Percentiles rank a stretch among this genome's conserved stretches.
These are phyloP conservation scores for Globisporangium barbulae DNA, from an alignment of 352 stramenopile genomes.

Conservation along the genomic window DNA sequence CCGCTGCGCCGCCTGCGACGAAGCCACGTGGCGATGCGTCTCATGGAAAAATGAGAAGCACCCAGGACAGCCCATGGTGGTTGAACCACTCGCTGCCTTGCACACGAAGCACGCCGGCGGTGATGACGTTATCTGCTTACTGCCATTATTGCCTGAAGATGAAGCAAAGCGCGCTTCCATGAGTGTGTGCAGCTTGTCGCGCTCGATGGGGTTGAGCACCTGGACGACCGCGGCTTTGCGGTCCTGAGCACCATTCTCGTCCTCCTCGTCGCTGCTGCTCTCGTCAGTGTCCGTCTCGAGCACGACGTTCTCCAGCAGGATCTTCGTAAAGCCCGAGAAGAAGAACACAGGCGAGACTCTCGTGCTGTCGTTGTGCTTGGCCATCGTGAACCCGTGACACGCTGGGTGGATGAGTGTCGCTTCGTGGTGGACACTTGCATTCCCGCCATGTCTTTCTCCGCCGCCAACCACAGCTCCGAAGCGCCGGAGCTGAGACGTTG, in stretches of 20 bases:
- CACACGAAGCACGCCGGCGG: slow-evolving; percentile 31
- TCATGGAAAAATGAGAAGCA: slow-evolving; percentile 59
- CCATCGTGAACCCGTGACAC: slow-evolving; percentile 53
- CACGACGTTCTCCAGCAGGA: slow-evolving; percentile 43
- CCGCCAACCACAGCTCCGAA: neutral
- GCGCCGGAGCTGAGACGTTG: slow-evolving; percentile 12
- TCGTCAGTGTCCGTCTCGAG: slow-evolving; percentile 38
- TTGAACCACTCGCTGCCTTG: slow-evolving; percentile 10
- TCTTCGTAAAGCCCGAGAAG: slow-evolving; percentile 49
- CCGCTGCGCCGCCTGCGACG: slow-evolving; percentile 35
- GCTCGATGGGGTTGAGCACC: slow-evolving; percentile 22
- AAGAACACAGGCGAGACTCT: slow-evolving; percentile 72
- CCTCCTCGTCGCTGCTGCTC: slow-evolving; percentile 17
- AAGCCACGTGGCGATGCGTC: slow-evolving; percentile 30
- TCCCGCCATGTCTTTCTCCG: neutral
- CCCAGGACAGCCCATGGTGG: slow-evolving; percentile 49
- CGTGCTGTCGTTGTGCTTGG: slow-evolving; percentile 32
- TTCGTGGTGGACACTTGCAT: slow-evolving; percentile 14
- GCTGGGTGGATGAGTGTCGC: slow-evolving; percentile 45
- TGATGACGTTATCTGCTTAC: neutral
- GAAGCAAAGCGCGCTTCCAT: slow-evolving; percentile 27
- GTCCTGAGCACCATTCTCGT: slow-evolving; percentile 17
- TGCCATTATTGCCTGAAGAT: neutral
- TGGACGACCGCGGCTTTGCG: slow-evolving; percentile 7
- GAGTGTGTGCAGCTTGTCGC: slow-evolving; percentile 29